These are phyloP conservation scores for Talaromyces rugulosus DNA, from an alignment of 2,329 filamentous ascomycete genomes.

Conservation along the genomic window DNA sequence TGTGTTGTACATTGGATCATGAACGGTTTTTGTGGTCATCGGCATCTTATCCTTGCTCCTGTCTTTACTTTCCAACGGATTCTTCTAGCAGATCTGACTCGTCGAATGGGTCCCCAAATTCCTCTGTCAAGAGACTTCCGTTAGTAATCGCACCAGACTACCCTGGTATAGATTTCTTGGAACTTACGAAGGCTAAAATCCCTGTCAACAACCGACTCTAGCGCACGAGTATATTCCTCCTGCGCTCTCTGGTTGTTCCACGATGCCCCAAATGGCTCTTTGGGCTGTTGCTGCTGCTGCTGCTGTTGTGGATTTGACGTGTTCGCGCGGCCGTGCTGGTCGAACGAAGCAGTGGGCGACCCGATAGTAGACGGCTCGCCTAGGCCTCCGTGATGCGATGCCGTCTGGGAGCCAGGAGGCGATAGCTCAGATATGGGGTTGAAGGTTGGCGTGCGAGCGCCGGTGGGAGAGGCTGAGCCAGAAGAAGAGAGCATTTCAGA, in stretches of 20 bases:
- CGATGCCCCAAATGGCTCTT: conserved; percentile 45
- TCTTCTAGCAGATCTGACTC: conserved; percentile 34
- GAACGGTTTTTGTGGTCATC: neutral
- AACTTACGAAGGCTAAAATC: conserved; percentile 47
- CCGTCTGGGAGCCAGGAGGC: conserved; percentile 50
- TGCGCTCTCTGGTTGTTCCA: conserved; percentile 56
- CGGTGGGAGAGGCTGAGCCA: conserved; percentile 30
- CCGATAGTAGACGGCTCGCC: conserved; percentile 2
- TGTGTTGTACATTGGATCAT: neutral
- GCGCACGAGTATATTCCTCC: conserved; percentile 52
- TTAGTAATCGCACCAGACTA: neutral
- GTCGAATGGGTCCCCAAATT: conserved; percentile 46
- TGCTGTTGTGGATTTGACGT: conserved; percentile 2
- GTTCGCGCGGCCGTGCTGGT: conserved; percentile 10
- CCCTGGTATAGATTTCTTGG: neutral
- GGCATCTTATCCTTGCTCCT: neutral
- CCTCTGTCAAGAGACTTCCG: conserved; percentile 24
- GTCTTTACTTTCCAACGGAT: neutral
- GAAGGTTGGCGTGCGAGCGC: conserved; percentile 38
- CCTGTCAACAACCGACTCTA: conserved; percentile 49
- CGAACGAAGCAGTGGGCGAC: conserved; percentile 3
- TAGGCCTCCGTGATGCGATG: conserved; percentile 12
- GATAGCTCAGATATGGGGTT: conserved; percentile 45
- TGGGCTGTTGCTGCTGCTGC: conserved; percentile 16
- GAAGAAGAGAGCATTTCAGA: conserved; percentile 52